phyloP scores from a whole-genome alignment of 768 basidiomycete genomes.

The Pleurotus djamor region DNA sequence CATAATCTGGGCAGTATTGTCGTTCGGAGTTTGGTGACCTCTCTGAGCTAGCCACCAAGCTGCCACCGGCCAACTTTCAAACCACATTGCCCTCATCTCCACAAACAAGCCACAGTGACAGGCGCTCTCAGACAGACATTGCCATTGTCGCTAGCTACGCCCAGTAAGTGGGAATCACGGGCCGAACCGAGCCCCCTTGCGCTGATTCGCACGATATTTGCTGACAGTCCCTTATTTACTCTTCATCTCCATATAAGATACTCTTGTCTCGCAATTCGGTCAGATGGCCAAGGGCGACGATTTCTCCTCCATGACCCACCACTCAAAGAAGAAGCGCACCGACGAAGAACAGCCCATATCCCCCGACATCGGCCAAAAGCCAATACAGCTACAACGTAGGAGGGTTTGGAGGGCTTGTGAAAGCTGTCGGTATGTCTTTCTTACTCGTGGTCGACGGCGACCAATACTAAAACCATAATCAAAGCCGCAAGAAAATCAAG shows the following conservation, averaged over 20 bases:
- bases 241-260: constrained; percentile 3
- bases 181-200: constrained; percentile 7
- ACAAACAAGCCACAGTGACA: too few relatives aligned
- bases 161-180: not conserved
- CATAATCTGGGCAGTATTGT: not conserved
- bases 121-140: too few relatives aligned
- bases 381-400: constrained; percentile 73
- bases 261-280: constrained; percentile 6
- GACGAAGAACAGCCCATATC: constrained; percentile 56
- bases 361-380: constrained; percentile 60
- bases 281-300: constrained; percentile 52
- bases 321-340: constrained; percentile 74
- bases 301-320: constrained; percentile 44
- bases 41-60: too few relatives aligned
- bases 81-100: too few relatives aligned
- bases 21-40: not conserved
- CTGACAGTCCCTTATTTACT: constrained; percentile 5
- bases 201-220: constrained; percentile 1
- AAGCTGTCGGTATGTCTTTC: constrained; percentile 68
- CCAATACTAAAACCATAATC: constrained; percentile 14
- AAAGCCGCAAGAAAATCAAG: constrained; percentile 90
- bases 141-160: not conserved
- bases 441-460: constrained; percentile 11
- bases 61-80: too few relatives aligned
- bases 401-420: constrained; percentile 91